Evolutionary conservation across 129 eudicot genomes (phyloP), one percentile per base, ranked within the genome.

Genomic region (Saposhnikovia divaricata): DNA sequence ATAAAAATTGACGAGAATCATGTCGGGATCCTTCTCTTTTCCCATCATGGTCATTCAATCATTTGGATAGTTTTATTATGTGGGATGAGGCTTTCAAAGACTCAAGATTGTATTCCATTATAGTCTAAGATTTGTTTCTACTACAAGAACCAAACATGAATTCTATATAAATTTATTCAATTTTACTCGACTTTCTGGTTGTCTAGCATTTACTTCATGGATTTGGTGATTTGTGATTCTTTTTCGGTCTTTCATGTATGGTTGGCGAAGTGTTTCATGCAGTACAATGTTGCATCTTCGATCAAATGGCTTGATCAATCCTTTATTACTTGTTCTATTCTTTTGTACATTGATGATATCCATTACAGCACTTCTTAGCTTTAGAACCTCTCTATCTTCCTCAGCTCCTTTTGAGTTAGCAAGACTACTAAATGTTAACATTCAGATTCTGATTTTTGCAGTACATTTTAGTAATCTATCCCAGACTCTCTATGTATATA

Each of bases 1-100:
- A 85, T 21, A 83, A 84, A 16, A 47, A 73, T 34, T 44, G 42
- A 39, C 5, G 23, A 53, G 46, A 23, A 21, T 40, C 34, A 16
- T 73, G 53, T 73, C 10, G 53, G 14, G 53, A 43, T 73, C 37
- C 21, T n/a, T 11, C 38, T 72, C 31, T 43, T 39, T 72, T 12
- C 75, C 48, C 18, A 1, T n/a, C 71, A 63, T 70, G 46, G 38
- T 31, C 44, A 38, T 31, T 70, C 12, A 0, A 57, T 57, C 65
- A 57, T 23, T 40, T 21, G 77, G 53, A 21, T 21, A n/a, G 53
- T 44, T 18, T 40, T 38, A 19, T 39, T 72, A 34, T 31, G 40
- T 27, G 23, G 19, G 18, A 66, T 73, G 39, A 10, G 77, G 77
- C 37, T 73, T 73, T n/a, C 19, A 40, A 73, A 73, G 37, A 43